These are phyloP conservation scores for Cladosporium colombiae DNA, from an alignment of 2,329 filamentous ascomycete species.

Conservation along the genomic window DNA sequence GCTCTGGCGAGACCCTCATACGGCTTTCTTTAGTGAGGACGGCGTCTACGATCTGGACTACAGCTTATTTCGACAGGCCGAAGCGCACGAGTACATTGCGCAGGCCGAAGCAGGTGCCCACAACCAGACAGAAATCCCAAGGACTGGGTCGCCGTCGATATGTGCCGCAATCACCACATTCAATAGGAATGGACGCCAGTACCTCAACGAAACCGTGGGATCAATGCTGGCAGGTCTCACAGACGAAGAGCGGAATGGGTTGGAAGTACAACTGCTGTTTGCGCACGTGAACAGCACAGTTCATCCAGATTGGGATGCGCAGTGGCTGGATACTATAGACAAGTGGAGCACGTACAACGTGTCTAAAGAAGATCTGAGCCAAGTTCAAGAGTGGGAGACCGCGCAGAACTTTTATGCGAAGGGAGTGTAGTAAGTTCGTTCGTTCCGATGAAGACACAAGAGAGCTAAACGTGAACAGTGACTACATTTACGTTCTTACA, in stretches of 20 bases:
- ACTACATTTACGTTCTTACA: not conserved
- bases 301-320: not conserved
- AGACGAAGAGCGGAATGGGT: not conserved
- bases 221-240: not conserved
- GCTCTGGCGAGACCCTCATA: conserved; percentile 24
- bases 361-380: not conserved
- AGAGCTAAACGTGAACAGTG: not conserved
- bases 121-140: not conserved
- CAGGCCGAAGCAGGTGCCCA: not conserved
- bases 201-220: not conserved
- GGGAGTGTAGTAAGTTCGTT: not conserved
- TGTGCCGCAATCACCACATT: not conserved
- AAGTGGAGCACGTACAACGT: not conserved
- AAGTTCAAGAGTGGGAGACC: not conserved
- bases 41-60: conserved; percentile 24
- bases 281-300: not conserved
- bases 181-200: not conserved
- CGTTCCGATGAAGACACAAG: not conserved
- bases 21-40: conserved; percentile 24
- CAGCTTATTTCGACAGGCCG: conserved; percentile 12
- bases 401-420: not conserved
- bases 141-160: not conserved
- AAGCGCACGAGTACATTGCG: conserved; percentile 18
- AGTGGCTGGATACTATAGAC: not conserved
- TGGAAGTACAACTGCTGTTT: not conserved